Percentiles rank a stretch among this genome's conserved stretches.
These are phyloP conservation scores for Endotrypanum monterogeii DNA, from an alignment of 208 protist genomes.

Conservation along the genomic window DNA sequence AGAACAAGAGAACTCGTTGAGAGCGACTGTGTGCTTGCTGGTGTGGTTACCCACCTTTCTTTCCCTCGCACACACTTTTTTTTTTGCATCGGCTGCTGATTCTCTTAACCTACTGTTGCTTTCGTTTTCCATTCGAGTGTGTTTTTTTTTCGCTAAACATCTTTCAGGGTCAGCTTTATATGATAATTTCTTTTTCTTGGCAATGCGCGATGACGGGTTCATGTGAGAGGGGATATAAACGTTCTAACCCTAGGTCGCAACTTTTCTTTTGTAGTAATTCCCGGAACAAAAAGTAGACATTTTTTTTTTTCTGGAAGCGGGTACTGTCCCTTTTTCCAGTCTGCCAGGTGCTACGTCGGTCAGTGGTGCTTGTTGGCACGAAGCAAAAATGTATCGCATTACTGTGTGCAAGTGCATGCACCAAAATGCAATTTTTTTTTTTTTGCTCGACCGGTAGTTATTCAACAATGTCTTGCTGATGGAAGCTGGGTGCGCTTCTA, in stretches of 20 bases:
- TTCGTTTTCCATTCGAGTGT: background rate
- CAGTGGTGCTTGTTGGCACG: background rate
- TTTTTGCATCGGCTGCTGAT: no score
- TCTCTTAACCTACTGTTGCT: background rate
- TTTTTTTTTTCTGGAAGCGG: no score
- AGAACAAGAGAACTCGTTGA: background rate
- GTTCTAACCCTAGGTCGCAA: no score
- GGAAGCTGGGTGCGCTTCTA: background rate
- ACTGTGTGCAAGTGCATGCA: background rate
- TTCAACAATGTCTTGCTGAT: background rate
- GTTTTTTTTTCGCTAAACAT: background rate
- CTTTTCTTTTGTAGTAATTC: background rate
- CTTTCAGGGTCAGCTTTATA: background rate
- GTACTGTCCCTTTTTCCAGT: no score
- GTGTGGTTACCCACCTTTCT: background rate
- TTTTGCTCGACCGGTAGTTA: background rate
- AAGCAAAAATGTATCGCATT: background rate
- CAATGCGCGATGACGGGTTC: background rate
- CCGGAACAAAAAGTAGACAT: background rate
- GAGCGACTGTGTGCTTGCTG: background rate
- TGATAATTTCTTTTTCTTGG: constrained; percentile 14
- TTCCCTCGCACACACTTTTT: no score
- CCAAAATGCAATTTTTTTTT: background rate
- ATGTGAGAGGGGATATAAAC: no score
- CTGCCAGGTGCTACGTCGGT: background rate